Base-by-base conservation (phyloP, 306 rosid genomes). In the Sicyos edulis region DNA sequence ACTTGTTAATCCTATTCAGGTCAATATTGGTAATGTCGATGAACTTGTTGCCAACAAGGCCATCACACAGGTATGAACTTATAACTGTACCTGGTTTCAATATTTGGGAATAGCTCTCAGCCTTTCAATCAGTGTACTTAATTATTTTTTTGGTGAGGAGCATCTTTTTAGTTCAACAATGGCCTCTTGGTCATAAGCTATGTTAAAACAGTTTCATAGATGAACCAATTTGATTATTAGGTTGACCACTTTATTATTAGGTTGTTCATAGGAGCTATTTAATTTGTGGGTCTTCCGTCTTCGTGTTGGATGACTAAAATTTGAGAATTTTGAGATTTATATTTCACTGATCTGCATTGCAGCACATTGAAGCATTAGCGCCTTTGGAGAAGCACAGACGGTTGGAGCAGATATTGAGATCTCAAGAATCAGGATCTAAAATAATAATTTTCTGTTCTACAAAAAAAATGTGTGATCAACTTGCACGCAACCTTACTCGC, bases 401-500 rank as follows among this genome's bases (percentile, higher is more conserved):
- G 17, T 68, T 95, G 83, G 99, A 95, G 82, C 81, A 81, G 82
- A 85, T 95, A 75, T 80, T 95, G 86, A 87, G 95, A 58, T 89
- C 99, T 54, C 95, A 89, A 80, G 99, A 95, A 68, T 88, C 87
- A 75, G 99, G 99, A 52, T 91, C 99, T 20, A 95, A 95, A 79
- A 78, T 95, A 64, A 95, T 95, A 34, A 77, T 95, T 50, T 95
- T 95, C 72, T 95, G 99, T 77, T 95, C 99, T 70, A 95, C 99
- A 29, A 91, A 95, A 86, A 95, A 95, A 84, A 95, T 95, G 99
- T 95, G 99, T 61, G 99, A 95, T 84, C 99, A 91, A 75, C 99
- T 95, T 76, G 82, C 96, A 67, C 96, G 96, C 22, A 95, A 91
- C 81, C 95, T 95, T 54, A 73, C 92, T 2, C 96, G 97, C 64